Evolutionary conservation across 805 yeast species (phyloP).

Genomic region (Cephaloascus fragrans): DNA sequence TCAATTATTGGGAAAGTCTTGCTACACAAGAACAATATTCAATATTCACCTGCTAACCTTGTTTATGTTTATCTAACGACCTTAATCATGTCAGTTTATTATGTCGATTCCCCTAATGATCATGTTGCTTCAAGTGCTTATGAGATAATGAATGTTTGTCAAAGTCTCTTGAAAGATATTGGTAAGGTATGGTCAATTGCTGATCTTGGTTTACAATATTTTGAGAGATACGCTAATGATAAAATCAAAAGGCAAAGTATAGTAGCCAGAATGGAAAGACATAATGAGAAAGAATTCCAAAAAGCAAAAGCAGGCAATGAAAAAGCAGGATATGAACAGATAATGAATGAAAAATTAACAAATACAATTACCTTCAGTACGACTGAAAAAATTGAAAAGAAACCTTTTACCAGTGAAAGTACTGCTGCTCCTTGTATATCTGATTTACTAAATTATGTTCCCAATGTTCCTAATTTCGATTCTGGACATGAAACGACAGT

Average conservation of each 20-base stretch:
- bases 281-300: background rate
- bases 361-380: background rate
- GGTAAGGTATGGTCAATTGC: conserved; percentile 29
- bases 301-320: background rate
- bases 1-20: conserved; percentile 52
- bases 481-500: background rate
- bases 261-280: conserved; percentile 2
- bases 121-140: conserved; percentile 31
- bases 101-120: conserved; percentile 36
- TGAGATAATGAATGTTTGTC: conserved; percentile 27
- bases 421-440: background rate
- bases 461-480: background rate
- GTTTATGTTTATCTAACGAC: conserved; percentile 56
- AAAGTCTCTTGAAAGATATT: conserved; percentile 26
- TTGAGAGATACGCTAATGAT: conserved; percentile 32
- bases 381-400: background rate
- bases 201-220: conserved; percentile 21
- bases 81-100: conserved; percentile 62
- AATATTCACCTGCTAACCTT: conserved; percentile 46
- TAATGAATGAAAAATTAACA: background rate
- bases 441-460: background rate
- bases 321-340: background rate
- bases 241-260: conserved; percentile 26
- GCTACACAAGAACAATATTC: conserved; percentile 36
- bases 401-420: background rate